These are phyloP conservation scores for Clavariopsis aquatica DNA, from an alignment of 495 filamentous ascomycete genomes.

Conservation along the genomic window DNA sequence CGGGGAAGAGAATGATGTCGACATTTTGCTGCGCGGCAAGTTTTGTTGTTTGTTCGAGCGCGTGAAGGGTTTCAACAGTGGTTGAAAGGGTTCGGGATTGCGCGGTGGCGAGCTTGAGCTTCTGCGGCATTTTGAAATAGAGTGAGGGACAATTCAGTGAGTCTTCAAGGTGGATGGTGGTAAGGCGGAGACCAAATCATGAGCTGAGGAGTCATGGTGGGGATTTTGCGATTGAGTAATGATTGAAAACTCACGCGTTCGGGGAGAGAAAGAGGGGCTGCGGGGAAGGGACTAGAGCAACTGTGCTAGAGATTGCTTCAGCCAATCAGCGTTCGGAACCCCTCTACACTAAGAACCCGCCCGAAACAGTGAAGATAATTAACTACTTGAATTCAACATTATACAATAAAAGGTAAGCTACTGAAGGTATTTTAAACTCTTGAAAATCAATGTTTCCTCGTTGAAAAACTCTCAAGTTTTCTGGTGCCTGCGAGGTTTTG, in stretches of 20 bases:
- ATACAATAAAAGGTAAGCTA: no score
- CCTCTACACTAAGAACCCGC: not conserved
- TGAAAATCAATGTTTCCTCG: no score
- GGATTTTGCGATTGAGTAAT: conserved; percentile 5
- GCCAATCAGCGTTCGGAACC: not conserved
- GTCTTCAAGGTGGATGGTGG: not conserved
- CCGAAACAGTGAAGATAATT: no score
- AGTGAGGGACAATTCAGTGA: not conserved
- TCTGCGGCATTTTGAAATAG: conserved; percentile 43
- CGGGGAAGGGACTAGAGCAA: not conserved
- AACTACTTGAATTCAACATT: no score
- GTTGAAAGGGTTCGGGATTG: conserved; percentile 72
- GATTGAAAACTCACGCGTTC: not conserved
- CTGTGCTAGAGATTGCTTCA: not conserved
- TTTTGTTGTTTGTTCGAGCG: conserved; percentile 59
- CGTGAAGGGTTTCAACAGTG: conserved; percentile 63
- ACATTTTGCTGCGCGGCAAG: conserved; percentile 57
- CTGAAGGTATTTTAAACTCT: no score
- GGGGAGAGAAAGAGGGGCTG: conserved; percentile 1
- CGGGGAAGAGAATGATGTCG: conserved; percentile 84
- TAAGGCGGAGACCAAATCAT: not conserved
- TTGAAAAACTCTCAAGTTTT: no score
- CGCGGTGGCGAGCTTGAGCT: conserved; percentile 71
- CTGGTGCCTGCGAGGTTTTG: no score
- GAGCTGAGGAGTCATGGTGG: not conserved